Evolutionary conservation across 2,329 filamentous ascomycete genomes (phyloP).

Genomic region (Sclerotiophoma versabilis): DNA sequence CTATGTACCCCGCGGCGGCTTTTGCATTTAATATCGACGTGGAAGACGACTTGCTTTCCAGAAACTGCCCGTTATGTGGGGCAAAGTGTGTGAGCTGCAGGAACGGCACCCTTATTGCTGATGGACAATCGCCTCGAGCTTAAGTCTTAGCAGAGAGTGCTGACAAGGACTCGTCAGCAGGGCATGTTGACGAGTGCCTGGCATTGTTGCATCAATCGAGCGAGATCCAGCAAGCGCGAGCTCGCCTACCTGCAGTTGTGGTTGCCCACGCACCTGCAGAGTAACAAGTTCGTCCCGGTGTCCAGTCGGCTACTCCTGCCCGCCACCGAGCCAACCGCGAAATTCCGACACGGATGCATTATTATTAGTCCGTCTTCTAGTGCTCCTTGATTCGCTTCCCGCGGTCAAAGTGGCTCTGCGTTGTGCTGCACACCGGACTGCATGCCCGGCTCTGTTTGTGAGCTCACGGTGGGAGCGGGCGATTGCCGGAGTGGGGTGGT

Average conservation of each 20-base stretch:
- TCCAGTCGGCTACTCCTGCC: slow-evolving; percentile 34
- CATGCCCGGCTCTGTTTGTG: slow-evolving; percentile 22
- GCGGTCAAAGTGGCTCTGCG: slow-evolving; percentile 23
- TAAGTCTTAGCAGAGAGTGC: not conserved
- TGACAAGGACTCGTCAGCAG: slow-evolving; percentile 25
- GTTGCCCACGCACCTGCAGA: slow-evolving; percentile 38
- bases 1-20: slow-evolving; percentile 45
- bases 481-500: slow-evolving; percentile 24
- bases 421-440: slow-evolving; percentile 19
- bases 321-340: slow-evolving; percentile 33
- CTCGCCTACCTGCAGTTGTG: slow-evolving; percentile 27
- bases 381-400: slow-evolving; percentile 23
- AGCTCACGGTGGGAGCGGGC: slow-evolving; percentile 9
- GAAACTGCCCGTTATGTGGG: slow-evolving; percentile 16
- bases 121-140: not conserved
- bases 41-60: slow-evolving; percentile 33
- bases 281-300: slow-evolving; percentile 34
- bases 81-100: slow-evolving; percentile 3
- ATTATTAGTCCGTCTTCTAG: slow-evolving; percentile 31
- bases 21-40: slow-evolving; percentile 35
- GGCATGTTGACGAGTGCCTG: slow-evolving; percentile 22
- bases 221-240: slow-evolving; percentile 13
- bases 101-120: not conserved
- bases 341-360: slow-evolving; percentile 24
- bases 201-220: slow-evolving; percentile 7